Evolutionary conservation across 202 grass and related monocot species (phyloP).

Genomic region (Dendrocalamus latiflorus): DNA sequence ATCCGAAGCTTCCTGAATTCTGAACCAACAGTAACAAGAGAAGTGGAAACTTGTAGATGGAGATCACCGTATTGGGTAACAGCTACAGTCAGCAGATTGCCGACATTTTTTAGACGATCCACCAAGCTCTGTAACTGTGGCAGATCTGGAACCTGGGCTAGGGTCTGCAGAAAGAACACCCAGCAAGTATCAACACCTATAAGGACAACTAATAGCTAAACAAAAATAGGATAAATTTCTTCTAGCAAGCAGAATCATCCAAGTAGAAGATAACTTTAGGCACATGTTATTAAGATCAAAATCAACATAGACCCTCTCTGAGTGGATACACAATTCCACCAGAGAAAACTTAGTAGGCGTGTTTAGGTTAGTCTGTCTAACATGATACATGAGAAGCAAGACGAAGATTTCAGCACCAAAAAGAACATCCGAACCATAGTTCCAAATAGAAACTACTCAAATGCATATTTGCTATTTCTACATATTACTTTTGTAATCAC

Average conservation of each 20-base stretch:
- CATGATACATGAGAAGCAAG: background rate
- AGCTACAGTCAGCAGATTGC: constrained; percentile 68
- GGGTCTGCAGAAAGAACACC: constrained; percentile 57
- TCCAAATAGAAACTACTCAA: background rate
- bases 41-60: constrained; percentile 86
- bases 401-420: background rate
- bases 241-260: background rate
- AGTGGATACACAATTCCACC: background rate
- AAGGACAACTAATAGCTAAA: background rate
- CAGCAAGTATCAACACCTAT: background rate
- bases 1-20: constrained; percentile 82
- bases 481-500: background rate
- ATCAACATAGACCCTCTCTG: background rate
- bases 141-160: constrained; percentile 87
- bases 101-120: constrained; percentile 85
- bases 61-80: constrained; percentile 82
- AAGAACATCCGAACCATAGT: background rate
- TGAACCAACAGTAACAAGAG: constrained; percentile 69
- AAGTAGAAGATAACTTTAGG: background rate
- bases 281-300: background rate
- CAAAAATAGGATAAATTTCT: too few relatives aligned
- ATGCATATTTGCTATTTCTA: background rate
- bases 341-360: background rate
- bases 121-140: constrained; percentile 82
- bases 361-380: background rate